Percentiles rank a stretch among this genome's conserved stretches.
Conservation (phyloP, 768 basidiomycete species). For the Xerocomus potaroensis region DNA sequence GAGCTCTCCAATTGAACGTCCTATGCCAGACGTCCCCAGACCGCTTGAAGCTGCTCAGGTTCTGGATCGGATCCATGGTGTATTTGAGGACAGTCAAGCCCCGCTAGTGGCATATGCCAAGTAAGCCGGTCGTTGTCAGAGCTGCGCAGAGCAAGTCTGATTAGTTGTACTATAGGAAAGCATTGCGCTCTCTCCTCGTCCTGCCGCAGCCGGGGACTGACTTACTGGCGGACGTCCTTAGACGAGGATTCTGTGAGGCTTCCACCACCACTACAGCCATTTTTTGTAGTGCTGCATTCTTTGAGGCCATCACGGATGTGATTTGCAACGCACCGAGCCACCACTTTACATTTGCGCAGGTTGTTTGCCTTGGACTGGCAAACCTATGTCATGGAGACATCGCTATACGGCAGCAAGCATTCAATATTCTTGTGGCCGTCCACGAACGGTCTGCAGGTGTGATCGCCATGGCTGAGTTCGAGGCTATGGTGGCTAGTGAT, state of each 20-base stretch:
- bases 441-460: constrained; percentile 67
- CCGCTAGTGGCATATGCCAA: constrained; percentile 54
- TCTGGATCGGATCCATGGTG: constrained; percentile 64
- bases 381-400: constrained; percentile 75
- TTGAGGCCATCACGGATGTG: constrained; percentile 73
- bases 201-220: constrained; percentile 50
- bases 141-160: constrained; percentile 7
- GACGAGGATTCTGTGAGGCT: constrained; percentile 68
- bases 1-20: constrained; percentile 60
- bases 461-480: constrained; percentile 65
- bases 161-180: constrained; percentile 50
- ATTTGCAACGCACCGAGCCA: constrained; percentile 51
- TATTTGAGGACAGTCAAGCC: constrained; percentile 57
- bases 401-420: constrained; percentile 67
- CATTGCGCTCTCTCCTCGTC: constrained; percentile 64
- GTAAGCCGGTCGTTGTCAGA: constrained; percentile 42
- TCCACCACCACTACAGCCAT: constrained; percentile 44
- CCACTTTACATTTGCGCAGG: constrained; percentile 69
- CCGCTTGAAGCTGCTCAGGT: constrained; percentile 49
- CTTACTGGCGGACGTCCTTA: constrained; percentile 61
- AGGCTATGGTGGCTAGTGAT: constrained; percentile 66
- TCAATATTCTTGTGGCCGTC: constrained; percentile 69
- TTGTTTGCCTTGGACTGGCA: constrained; percentile 71
- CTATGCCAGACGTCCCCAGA: constrained; percentile 45
- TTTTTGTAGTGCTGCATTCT: constrained; percentile 62